These are phyloP conservation scores for Trichaptum fuscoviolaceum DNA, from an alignment of 768 basidiomycete species.

Conservation along the genomic window DNA sequence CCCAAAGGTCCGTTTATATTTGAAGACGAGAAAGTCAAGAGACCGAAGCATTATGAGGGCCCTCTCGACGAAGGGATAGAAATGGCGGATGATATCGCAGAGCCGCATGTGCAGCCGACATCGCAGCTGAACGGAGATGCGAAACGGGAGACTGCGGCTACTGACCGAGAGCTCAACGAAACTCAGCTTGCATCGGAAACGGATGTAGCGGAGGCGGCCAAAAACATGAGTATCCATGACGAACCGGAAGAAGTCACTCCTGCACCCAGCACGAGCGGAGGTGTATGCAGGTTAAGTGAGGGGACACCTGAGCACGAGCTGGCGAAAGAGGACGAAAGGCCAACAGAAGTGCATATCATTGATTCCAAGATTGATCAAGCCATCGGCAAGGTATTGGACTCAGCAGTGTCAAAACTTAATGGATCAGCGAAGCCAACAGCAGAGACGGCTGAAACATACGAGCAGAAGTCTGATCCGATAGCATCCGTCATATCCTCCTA, in stretches of 20 bases:
- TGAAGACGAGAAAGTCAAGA: conserved; percentile 36
- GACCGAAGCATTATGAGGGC: conserved; percentile 12
- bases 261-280: neutral
- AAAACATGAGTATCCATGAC: neutral
- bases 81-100: conserved; percentile 2
- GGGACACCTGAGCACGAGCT: neutral
- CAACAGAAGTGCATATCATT: neutral
- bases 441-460: neutral
- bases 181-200: neutral
- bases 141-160: neutral
- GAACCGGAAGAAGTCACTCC: neutral
- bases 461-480: no score
- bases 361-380: neutral
- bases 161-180: neutral
- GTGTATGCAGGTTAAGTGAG: neutral
- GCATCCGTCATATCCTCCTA: neutral
- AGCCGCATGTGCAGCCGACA: neutral
- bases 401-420: neutral
- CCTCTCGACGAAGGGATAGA: neutral
- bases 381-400: neutral
- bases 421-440: neutral
- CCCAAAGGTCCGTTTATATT: conserved; percentile 54
- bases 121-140: neutral
- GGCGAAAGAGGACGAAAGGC: neutral
- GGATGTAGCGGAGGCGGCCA: neutral